These are phyloP conservation scores for Entomortierella chlamydospora DNA, from an alignment of 192 early-diverging fungal genomes.

Conservation along the genomic window DNA sequence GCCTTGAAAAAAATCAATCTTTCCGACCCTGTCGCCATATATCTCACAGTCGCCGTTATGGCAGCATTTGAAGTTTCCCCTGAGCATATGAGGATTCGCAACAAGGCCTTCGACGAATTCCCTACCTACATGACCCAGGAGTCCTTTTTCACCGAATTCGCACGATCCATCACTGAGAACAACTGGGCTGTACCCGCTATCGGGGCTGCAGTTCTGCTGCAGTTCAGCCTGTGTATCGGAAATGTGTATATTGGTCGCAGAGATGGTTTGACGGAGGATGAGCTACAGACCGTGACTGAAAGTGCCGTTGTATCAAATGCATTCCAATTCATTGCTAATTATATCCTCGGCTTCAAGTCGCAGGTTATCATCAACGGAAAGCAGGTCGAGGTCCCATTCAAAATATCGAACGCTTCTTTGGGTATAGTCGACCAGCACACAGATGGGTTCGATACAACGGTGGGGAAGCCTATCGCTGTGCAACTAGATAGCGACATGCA, in stretches of 20 bases:
- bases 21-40: constrained; percentile 50
- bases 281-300: constrained; percentile 63
- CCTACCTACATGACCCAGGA: constrained; percentile 46
- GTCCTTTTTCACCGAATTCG: constrained; percentile 51
- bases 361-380: constrained; percentile 29
- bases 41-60: constrained; percentile 53
- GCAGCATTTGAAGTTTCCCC: constrained; percentile 56
- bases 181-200: constrained; percentile 51
- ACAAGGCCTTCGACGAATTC: constrained; percentile 28
- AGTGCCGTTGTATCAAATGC: constrained; percentile 64
- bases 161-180: constrained; percentile 25
- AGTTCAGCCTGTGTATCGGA: constrained; percentile 71
- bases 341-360: constrained; percentile 65
- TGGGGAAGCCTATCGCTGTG: constrained; percentile 41
- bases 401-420: constrained; percentile 26
- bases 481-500: constrained; percentile 41
- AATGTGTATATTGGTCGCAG: constrained; percentile 57
- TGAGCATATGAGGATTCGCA: constrained; percentile 43
- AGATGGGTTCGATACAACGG: constrained; percentile 50
- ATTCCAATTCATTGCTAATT: constrained; percentile 74
- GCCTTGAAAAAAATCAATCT: constrained; percentile 50
- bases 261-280: constrained; percentile 42
- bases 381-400: constrained; percentile 31
- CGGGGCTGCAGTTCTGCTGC: constrained; percentile 60
- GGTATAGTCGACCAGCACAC: constrained; percentile 49